Evolutionary conservation across 1,139 yeast species (phyloP), one percentile per base, ranked within the genome.

Genomic region (Insectozyma bohioensis): DNA sequence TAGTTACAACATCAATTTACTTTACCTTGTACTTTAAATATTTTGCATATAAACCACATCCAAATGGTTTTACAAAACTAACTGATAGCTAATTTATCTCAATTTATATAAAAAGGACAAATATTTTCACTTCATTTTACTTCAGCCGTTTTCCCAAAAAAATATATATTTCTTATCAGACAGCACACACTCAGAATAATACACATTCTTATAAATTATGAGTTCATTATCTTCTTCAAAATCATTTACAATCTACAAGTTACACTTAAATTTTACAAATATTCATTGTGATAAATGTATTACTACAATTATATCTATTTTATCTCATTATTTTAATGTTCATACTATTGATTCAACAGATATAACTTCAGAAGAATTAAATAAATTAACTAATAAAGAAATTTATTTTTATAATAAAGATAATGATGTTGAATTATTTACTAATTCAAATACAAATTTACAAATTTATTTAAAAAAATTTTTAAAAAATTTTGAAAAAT

Each of bases 281-380:
- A 58, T 77, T 18, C 83, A 78, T 46, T 78, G 83, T 47, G 58
- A 54, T 8, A 69, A 68, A 26, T 77, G 82, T 47, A 75, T 67
- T 40, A 41, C 46, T 1, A 52, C 67, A 2, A 58, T 77, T 7
- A 26, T 18, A 12, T 20, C 30, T 20, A 33, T 42, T 10, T 33
- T 59, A 18, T 42, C 51, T 9, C 36, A 36, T 20, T 46, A 31
- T 30, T 51, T 42, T 36, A 42, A 35, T 20, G 37, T 44, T 15
- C 39, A 20, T 30, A 26, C 15, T 20, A 43, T 36, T 12, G 57
- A 54, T 7, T 49, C 42, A 19, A 48, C 58, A 22, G 58, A 58
- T 4, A 45, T 51, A 3, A 37, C 49, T 13, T 53, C 54, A 28
- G 63, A 57, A 2, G 22, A 28, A 12, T 27, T 41, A 10, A 6